These are phyloP conservation scores for Huntiella abstrusa DNA, from an alignment of 2,329 filamentous ascomycete genomes.

Conservation along the genomic window DNA sequence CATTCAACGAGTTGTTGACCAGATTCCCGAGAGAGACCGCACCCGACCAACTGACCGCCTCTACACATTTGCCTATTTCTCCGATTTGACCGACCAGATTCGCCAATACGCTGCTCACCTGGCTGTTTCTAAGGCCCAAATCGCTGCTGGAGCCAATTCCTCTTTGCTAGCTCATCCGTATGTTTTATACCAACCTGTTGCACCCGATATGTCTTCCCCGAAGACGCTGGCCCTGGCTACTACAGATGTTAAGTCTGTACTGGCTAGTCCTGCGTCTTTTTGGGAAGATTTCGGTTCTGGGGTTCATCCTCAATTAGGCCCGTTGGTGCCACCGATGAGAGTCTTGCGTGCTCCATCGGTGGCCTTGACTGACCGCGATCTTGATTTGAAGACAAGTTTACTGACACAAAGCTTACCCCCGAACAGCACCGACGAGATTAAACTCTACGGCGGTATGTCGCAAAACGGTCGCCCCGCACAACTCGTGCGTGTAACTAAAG, in stretches of 20 bases:
- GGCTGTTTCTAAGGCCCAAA: conserved; percentile 39
- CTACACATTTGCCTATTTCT: conserved; percentile 91
- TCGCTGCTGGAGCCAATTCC: conserved; percentile 39
- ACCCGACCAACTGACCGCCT: conserved; percentile 67
- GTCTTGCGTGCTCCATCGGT: too few relatives aligned
- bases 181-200: conserved; percentile 14
- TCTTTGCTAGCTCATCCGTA: conserved; percentile 31
- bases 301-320: too few relatives aligned
- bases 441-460: conserved; percentile 62
- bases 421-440: conserved; percentile 44
- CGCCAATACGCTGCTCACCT: conserved; percentile 75
- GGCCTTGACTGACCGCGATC: too few relatives aligned
- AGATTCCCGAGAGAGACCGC: conserved; percentile 71
- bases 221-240: neutral
- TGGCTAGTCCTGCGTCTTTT: too few relatives aligned
- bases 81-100: conserved; percentile 90
- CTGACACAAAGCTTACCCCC: conserved; percentile 17
- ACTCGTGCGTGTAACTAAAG: conserved; percentile 63
- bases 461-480: conserved; percentile 69
- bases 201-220: too few relatives aligned
- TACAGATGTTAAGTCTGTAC: too few relatives aligned
- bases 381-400: neutral
- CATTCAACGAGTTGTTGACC: conserved; percentile 74
- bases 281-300: too few relatives aligned
- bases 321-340: too few relatives aligned